phyloP scores from a whole-genome alignment of 176 grass and related monocot species.

The Olyra latifolia region DNA sequence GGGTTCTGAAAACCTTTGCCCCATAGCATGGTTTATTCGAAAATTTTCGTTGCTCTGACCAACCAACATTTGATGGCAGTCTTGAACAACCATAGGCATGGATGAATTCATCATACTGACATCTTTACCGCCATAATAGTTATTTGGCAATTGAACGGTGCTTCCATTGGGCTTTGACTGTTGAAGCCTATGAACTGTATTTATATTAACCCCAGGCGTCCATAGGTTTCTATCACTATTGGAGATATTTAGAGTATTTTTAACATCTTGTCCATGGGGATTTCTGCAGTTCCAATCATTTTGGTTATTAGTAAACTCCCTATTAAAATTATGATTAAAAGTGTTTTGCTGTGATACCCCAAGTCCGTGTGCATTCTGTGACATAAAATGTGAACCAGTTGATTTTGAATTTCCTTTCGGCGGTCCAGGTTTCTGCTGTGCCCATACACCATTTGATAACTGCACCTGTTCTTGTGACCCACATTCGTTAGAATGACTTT shows the following conservation, averaged over 20 bases:
- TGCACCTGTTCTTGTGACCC: constrained; percentile 52
- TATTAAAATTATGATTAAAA: constrained; percentile 46
- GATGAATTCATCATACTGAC: constrained; percentile 40
- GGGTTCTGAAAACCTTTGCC: constrained; percentile 41
- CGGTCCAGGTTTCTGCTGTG: constrained; percentile 52
- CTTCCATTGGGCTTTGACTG: constrained; percentile 46
- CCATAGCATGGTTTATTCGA: constrained; percentile 50
- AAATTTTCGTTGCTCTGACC: constrained; percentile 44
- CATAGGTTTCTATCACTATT: constrained; percentile 49
- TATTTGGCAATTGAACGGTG: constrained; percentile 32
- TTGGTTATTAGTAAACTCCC: constrained; percentile 54
- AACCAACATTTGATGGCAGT: constrained; percentile 40
- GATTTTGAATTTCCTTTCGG: constrained; percentile 45
- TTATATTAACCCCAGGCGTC: constrained; percentile 45
- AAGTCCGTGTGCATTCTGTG: constrained; percentile 48
- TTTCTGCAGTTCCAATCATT: constrained; percentile 70
- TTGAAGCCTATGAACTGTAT: constrained; percentile 44
- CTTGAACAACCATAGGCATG: constrained; percentile 35
- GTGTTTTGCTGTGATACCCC: constrained; percentile 65
- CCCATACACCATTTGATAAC: constrained; percentile 57
- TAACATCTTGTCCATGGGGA: constrained; percentile 43
- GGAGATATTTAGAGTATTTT: constrained; percentile 44
- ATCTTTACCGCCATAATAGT: constrained; percentile 41
- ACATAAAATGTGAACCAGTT: constrained; percentile 37
- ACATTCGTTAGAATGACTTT: constrained; percentile 59